Evolutionary conservation across 331 rosid genomes (phyloP), one percentile per base, ranked within the genome.

Genomic region (Spiraea crenata): DNA sequence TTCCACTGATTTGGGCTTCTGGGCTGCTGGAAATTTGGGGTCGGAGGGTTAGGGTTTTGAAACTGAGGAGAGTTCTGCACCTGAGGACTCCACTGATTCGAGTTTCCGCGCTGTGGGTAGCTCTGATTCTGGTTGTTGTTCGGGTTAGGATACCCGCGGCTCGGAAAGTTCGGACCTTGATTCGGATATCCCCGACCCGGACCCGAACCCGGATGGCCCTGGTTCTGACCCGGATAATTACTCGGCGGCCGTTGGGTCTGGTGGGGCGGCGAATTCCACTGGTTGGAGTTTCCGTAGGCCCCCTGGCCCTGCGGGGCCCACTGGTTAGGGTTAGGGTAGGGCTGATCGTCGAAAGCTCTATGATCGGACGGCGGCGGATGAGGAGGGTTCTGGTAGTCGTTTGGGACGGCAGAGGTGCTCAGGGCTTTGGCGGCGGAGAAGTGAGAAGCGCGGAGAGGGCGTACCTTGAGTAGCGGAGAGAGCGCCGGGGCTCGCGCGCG

Each of bases 381-480:
- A 25, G 31, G 31, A 25, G 81, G 75, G 85, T 50, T 77, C 73
- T 70, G 49, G 51, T n/a, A 2, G 78, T 25, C 60, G 55, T 61
- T 64, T 50, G 57, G 70, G 47, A 47, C 44, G 52, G 9, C 5
- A 67, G 41, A 8, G 65, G 19, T 46, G 72, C 45, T 15, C 57
- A 16, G 25, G 51, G 17, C 19, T 31, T 74, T 65, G 37, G 49
- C 19, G 70, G 63, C 50, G 68, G 57, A 7, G 52, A 37, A 78
- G 48, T n/a, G 54, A 58, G 74, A 80, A 76, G 75, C 65, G n/a
- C 51, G 70, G 4, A 57, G 31, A 51, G 74, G 47, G 40, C 89
- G 93, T 69, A 84, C 76, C 82, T 89, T 87, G 72, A 74, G 71
- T 75, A 77, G 75, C 42, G 85, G 83, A 68, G 85, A 82, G 35